phyloP scores from a whole-genome alignment of 2,329 filamentous ascomycete genomes.

The Ophiosphaerella narmari region DNA sequence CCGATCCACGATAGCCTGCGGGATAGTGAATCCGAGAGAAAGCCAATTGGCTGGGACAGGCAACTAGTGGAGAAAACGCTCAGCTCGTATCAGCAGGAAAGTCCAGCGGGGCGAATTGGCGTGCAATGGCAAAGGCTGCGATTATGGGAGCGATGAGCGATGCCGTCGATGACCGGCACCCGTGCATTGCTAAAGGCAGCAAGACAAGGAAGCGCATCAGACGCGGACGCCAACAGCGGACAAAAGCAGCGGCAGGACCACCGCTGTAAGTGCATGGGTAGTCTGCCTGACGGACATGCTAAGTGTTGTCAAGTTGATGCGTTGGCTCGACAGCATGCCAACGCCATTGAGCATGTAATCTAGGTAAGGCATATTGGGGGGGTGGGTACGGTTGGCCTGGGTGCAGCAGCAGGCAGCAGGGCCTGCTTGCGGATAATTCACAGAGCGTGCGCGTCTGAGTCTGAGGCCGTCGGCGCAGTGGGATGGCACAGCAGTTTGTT shows the following conservation, averaged over 20 bases:
- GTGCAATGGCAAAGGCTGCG: constrained; percentile 35
- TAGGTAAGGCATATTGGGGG: constrained; percentile 43
- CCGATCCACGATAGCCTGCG: constrained; percentile 42
- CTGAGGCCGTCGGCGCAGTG: constrained; percentile 16
- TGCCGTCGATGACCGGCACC: constrained; percentile 32
- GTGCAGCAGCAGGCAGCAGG: constrained; percentile 36
- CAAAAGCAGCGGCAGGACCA: constrained; percentile 43
- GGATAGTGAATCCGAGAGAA: constrained; percentile 22
- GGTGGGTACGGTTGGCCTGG: constrained; percentile 32
- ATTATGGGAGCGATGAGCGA: constrained; percentile 29
- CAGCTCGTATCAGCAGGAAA: constrained; percentile 39
- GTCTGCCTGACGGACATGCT: constrained; percentile 45
- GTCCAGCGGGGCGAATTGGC: constrained; percentile 36
- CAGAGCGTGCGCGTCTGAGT: constrained; percentile 10
- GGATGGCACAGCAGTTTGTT: constrained; percentile 15
- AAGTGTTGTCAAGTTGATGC: constrained; percentile 50
- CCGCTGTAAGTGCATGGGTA: constrained; percentile 46
- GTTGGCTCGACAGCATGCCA: constrained; percentile 48
- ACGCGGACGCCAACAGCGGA: constrained; percentile 36
- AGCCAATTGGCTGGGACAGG: constrained; percentile 40
- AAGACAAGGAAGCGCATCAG: constrained; percentile 45
- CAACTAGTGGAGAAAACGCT: constrained; percentile 28
- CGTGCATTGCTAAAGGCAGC: constrained; percentile 42
- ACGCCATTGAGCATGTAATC: constrained; percentile 46
- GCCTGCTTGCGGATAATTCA: constrained; percentile 15